phyloP scores from a whole-genome alignment of 2,329 filamentous ascomycete species.

The Sporothrix humicola region DNA sequence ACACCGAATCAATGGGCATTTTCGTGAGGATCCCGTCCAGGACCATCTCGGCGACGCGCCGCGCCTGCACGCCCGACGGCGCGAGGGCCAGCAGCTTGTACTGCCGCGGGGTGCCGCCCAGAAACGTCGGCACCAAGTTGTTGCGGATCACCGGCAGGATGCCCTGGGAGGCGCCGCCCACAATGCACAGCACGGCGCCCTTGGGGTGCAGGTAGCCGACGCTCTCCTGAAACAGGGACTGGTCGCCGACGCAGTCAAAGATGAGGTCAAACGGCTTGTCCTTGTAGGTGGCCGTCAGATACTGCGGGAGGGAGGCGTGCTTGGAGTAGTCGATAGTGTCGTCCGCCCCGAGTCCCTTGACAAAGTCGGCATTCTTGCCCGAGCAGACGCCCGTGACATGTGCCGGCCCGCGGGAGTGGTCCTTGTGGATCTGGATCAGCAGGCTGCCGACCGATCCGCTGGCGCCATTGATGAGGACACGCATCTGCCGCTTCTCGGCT shows the following conservation, averaged over 20 bases:
- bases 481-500: constrained; percentile 39
- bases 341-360: constrained; percentile 55
- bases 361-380: constrained; percentile 52
- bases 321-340: constrained; percentile 53
- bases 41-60: constrained; percentile 41
- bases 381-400: constrained; percentile 57
- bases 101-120: constrained; percentile 44
- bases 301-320: constrained; percentile 46
- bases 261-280: constrained; percentile 50
- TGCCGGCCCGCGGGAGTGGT: constrained; percentile 44
- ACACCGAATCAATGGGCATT: constrained; percentile 45
- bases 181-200: constrained; percentile 47
- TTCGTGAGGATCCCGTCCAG: constrained; percentile 42
- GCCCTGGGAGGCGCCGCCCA: constrained; percentile 44
- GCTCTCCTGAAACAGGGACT: constrained; percentile 52
- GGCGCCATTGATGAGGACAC: constrained; percentile 57
- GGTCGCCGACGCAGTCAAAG: constrained; percentile 57
- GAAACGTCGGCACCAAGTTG: constrained; percentile 42
- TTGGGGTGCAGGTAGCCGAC: constrained; percentile 48
- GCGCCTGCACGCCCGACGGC: constrained; percentile 42
- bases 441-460: constrained; percentile 58
- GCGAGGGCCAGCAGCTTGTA: constrained; percentile 44
- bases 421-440: constrained; percentile 53
- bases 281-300: constrained; percentile 46
- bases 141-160: constrained; percentile 44